A percentile compares a stretch with the other conserved stretches of the same genome.
phyloP scores from a whole-genome alignment of 192 early-diverging fungal genomes.

The Podila minutissima region DNA sequence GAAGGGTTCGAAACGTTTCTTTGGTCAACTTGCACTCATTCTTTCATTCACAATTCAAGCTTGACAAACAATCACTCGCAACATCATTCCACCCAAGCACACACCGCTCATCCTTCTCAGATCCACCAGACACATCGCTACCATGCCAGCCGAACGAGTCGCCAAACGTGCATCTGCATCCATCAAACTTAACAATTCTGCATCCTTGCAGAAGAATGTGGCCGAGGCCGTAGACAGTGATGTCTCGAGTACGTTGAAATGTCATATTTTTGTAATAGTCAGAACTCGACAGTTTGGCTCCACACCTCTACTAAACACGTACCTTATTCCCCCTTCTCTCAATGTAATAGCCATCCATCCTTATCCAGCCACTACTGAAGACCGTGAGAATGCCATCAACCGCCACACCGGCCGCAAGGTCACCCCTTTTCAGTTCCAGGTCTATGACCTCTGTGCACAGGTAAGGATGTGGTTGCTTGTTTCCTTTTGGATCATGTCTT shows the following conservation, averaged over 20 bases:
- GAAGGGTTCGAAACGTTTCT: neutral
- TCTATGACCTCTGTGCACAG: constrained; percentile 75
- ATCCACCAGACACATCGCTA: too few relatives aligned
- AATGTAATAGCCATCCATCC: constrained; percentile 16
- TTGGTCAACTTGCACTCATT: neutral
- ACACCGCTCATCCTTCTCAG: too few relatives aligned
- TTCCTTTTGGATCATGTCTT: neutral
- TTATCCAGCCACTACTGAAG: constrained; percentile 58
- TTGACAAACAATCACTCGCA: too few relatives aligned
- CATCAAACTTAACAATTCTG: neutral
- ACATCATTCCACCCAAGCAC: too few relatives aligned
- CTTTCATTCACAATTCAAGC: neutral
- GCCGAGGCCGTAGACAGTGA: constrained; percentile 31
- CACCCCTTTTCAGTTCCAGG: constrained; percentile 77
- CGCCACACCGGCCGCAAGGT: constrained; percentile 65
- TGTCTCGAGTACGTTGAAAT: constrained; percentile 9
- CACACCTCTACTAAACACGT: neutral
- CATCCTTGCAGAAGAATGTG: constrained; percentile 5
- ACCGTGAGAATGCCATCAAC: constrained; percentile 61
- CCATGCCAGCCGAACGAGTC: constrained; percentile 33
- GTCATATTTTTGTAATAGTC: too few relatives aligned
- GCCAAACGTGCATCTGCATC: constrained; percentile 6
- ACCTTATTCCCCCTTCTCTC: neutral
- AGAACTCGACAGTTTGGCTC: neutral
- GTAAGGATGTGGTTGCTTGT: constrained; percentile 10